These are phyloP conservation scores for Ramaria rubella DNA, from an alignment of 768 basidiomycete species.

Conservation along the genomic window DNA sequence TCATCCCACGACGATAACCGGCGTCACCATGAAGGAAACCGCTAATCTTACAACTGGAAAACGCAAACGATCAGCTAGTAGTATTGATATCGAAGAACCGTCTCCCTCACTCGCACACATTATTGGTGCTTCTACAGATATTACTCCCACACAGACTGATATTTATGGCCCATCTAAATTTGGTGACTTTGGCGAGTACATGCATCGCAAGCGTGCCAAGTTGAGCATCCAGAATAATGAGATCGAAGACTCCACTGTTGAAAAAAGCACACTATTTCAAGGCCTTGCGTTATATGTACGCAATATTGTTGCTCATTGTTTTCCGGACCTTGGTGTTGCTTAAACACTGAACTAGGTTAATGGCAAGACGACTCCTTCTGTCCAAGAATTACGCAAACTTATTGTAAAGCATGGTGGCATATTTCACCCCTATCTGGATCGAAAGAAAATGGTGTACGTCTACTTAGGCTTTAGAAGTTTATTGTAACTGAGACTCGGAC, in stretches of 20 bases:
- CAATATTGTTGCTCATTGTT: conserved; percentile 13
- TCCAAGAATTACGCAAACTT: conserved; percentile 75
- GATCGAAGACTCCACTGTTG: conserved; percentile 22
- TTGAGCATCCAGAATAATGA: conserved; percentile 70
- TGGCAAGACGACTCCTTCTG: conserved; percentile 81
- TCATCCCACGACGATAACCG: background rate
- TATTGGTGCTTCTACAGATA: background rate
- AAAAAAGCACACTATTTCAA: conserved; percentile 52
- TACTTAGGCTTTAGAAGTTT: background rate
- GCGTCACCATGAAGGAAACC: background rate
- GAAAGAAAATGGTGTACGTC: conserved; percentile 65
- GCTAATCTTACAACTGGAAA: background rate
- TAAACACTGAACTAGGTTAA: conserved; percentile 73
- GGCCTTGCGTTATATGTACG: conserved; percentile 80
- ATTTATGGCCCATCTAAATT: conserved; percentile 76
- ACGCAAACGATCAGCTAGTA: conserved; percentile 1
- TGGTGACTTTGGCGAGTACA: conserved; percentile 82
- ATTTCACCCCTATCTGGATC: conserved; percentile 79
- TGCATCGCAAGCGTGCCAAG: conserved; percentile 86
- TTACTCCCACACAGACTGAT: conserved; percentile 14
- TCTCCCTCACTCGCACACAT: background rate
- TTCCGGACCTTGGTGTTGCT: background rate
- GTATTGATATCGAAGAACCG: background rate
- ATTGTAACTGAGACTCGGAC: background rate
- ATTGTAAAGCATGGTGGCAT: conserved; percentile 78